Evolutionary conservation across 2,329 filamentous ascomycete genomes (phyloP), one percentile per base, ranked within the genome.

Genomic region (Gaeumannomyces tritici): DNA sequence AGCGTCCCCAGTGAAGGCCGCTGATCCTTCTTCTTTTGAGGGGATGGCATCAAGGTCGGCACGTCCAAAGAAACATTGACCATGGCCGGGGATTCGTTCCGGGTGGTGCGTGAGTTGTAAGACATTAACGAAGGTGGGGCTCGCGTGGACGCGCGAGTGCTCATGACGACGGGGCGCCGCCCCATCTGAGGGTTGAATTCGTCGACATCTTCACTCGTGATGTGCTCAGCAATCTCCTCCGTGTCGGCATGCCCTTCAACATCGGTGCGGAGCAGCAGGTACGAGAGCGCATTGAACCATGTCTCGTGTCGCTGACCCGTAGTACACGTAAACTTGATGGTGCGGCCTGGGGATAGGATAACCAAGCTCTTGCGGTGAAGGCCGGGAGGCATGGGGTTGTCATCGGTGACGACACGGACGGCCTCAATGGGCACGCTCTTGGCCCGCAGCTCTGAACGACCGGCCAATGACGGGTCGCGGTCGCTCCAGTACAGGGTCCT

Each of bases 401-500:
- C 91, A 73, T 99, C 95, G 1, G 88, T 89, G 21, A 98, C 89
- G 56, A 98, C 91, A 59, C 92, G 85, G 13, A 99, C 91, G 59
- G 91, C 90, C 75, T 97, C 92, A 68, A 99, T 98, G 21, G 89
- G 86, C 57, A 98, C 90, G 73, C 91, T 96, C 86, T 98, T 98
- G 80, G 79, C 84, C 69, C 80, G 82, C 62, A 93, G 78, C 75
- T 97, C 90, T 13, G 83, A 77, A 65, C 89, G 87, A 47, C 90
- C 90, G 58, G 88, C 89, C 58, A 81, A 83, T 33, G 90, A 88
- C 8, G 95, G 95, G 72, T 98, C 93, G 62, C 88, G 83, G 67
- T 96, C 90, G 72, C 93, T 96, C 95, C 95, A 99, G 80, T 98
- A 98, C 69, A 99, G 76, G 6, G 93, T 97, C 60, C 93, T 86